Evolutionary conservation across 208 protist genomes (phyloP).

Genomic region (Leptomonas pyrrhocoris): DNA sequence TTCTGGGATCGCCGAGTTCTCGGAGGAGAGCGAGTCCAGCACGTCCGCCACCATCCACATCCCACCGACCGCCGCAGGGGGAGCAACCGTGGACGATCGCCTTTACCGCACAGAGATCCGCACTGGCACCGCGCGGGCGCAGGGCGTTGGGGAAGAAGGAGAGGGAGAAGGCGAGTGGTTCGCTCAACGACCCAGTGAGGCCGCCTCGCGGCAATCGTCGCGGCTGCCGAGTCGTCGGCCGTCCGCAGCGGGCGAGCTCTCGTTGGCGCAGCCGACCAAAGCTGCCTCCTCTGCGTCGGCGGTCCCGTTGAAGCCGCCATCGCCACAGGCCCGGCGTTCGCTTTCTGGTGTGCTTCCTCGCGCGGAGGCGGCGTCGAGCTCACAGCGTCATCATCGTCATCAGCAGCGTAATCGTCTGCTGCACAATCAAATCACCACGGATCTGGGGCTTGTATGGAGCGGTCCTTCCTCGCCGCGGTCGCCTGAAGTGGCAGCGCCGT

Average conservation of each 20-base stretch:
- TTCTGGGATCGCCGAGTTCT: neutral
- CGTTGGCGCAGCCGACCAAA: slow-evolving; percentile 7
- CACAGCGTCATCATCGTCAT: neutral
- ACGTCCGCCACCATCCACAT: slow-evolving; percentile 9
- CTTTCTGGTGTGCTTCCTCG: neutral
- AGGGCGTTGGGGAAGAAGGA: neutral
- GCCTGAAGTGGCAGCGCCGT: neutral
- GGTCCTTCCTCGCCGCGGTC: neutral
- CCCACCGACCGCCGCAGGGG: neutral
- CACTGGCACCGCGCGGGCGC: too few relatives aligned
- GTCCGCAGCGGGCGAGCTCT: neutral
- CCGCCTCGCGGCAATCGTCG: neutral
- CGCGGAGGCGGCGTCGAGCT: neutral
- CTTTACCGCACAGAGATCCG: neutral
- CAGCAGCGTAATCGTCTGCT: neutral
- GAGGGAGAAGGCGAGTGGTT: neutral
- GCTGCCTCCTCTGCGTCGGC: neutral
- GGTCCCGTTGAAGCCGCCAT: neutral
- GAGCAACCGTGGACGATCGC: neutral
- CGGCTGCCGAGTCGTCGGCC: neutral
- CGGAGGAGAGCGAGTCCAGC: neutral
- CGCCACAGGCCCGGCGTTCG: neutral
- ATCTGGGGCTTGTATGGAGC: neutral
- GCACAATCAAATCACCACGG: neutral
- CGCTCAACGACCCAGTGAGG: neutral